A percentile compares a stretch with the other conserved stretches of the same genome.
These are phyloP conservation scores for Pouteria glomerata DNA, from an alignment of 148 eudicot species.

Conservation along the genomic window DNA sequence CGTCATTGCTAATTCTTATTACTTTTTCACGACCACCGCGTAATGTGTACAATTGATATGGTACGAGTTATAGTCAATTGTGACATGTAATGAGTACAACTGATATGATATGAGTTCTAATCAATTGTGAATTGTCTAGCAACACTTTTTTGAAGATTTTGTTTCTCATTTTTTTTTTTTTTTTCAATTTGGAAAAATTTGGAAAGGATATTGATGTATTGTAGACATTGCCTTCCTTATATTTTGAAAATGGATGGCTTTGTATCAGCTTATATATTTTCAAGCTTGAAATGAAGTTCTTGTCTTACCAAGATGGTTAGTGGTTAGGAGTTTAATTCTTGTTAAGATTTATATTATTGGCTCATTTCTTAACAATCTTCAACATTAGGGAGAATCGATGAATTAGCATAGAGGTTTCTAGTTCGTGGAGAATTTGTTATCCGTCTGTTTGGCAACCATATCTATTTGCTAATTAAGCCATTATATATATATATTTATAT, in stretches of 20 bases:
- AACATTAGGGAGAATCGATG: too few species aligned
- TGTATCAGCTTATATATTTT: background rate
- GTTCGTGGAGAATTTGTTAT: too few species aligned
- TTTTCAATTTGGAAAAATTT: background rate
- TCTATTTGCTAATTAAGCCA: too few species aligned
- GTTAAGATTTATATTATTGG: too few species aligned
- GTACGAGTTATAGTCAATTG: slow-evolving; percentile 3
- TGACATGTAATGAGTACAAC: too few species aligned
- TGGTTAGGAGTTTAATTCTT: too few species aligned
- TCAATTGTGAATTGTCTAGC: slow-evolving; percentile 14
- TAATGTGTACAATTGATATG: slow-evolving; percentile 2
- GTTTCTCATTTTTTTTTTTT: background rate
- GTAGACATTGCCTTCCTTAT: background rate
- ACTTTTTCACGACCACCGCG: background rate
- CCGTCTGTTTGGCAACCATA: too few species aligned
- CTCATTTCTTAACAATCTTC: too few species aligned
- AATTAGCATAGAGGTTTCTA: too few species aligned
- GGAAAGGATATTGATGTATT: slow-evolving; percentile 5
- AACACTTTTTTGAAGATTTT: background rate
- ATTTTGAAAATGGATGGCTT: slow-evolving; percentile 12
- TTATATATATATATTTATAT: too few species aligned
- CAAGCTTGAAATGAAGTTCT: background rate
- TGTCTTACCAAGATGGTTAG: too few species aligned
- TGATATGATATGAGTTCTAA: too few species aligned
- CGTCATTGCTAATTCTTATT: background rate